Base-by-base conservation (phyloP, 1,139 yeast genomes). In the Zygosaccharomyces sapae region DNA sequence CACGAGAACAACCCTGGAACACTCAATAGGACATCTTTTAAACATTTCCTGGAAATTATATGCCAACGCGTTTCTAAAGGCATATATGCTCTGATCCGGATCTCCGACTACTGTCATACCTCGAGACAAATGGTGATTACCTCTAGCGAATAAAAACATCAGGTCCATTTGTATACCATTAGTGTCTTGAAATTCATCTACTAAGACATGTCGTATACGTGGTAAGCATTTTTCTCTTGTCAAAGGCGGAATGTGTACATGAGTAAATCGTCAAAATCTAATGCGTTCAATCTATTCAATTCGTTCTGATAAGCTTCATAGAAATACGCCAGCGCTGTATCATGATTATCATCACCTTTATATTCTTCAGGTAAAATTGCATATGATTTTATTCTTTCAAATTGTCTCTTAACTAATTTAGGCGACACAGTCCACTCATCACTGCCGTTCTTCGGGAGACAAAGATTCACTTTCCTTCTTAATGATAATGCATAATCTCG, bases 151-250 rank as follows among this genome's bases (percentile, higher is more conserved):
- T 18, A 72, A 70, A 51, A 75, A 76, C 74, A 87, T 76, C 41
- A 92, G 70, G 46, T 79, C 77, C 51, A 88, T 71, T 62, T 92
- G 97, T 19, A 87, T 74, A 25, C 73, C 73, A 56, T 86, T 88
- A 0, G 97, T 89, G 59, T 92, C 97, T 67, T 92, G 97, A 58
- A 87, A 92, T 64, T 92, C 98, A 66, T 92, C 97, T 3, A 92
- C 88, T 18, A 92, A 70, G 0, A 89, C 90, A 57, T 87, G 92
- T 52, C 78, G 71, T 5, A 85, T 70, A 46, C 71, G 69, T 2
- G 70, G 69, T 18, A 84, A 69, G 18, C 81, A 77, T 3, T 77
- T 71, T 47, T 69, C 63, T 18, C 61, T 55, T 1, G 69, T 57
- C n/a, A 88, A 58, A 89, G 66, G 9, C 69, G 62, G 51, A 73